These are phyloP conservation scores for Xylaria arbuscula DNA, from an alignment of 2,329 filamentous ascomycete species.

Conservation along the genomic window DNA sequence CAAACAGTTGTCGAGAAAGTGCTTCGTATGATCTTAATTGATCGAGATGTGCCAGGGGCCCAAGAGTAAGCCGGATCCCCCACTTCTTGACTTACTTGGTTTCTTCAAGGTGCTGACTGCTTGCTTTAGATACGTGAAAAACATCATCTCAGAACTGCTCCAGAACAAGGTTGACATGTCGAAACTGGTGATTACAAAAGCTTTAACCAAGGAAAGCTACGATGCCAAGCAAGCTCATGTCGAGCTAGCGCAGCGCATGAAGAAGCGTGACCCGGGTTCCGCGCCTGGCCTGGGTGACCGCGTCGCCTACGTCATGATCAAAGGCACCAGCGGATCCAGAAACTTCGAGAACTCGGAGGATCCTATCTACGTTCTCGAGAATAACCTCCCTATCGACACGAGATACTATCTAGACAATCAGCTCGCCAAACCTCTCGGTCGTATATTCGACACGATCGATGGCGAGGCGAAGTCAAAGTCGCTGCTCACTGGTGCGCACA, in stretches of 20 bases:
- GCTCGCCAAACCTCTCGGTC: conserved; percentile 89
- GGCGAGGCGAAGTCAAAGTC: conserved; percentile 91
- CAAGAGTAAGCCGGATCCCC: conserved; percentile 78
- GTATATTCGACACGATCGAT: conserved; percentile 98
- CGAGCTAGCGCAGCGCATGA: conserved; percentile 95
- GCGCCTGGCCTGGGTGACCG: conserved; percentile 93
- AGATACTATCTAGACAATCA: conserved; percentile 99
- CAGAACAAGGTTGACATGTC: conserved; percentile 99
- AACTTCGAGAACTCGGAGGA: conserved; percentile 98
- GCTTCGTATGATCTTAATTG: conserved; percentile 93
- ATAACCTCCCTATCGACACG: conserved; percentile 98
- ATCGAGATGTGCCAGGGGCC: conserved; percentile 87
- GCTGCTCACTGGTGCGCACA: conserved; percentile 91
- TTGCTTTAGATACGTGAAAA: conserved; percentile 83
- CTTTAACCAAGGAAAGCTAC: conserved; percentile 90
- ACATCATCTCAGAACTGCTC: conserved; percentile 91
- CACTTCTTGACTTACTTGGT: conserved; percentile 19
- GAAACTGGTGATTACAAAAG: conserved; percentile 98
- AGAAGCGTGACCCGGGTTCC: conserved; percentile 94
- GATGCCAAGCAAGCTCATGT: conserved; percentile 94
- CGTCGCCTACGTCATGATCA: conserved; percentile 98
- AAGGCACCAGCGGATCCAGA: conserved; percentile 87
- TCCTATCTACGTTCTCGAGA: conserved; percentile 94
- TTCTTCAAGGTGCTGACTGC: conserved; percentile 51
- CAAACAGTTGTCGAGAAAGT: conserved; percentile 98